Percentiles rank a stretch among this genome's conserved stretches.
phyloP scores from a whole-genome alignment of 2,329 filamentous ascomycete species.

The Cephalotrichum gorgonifer region DNA sequence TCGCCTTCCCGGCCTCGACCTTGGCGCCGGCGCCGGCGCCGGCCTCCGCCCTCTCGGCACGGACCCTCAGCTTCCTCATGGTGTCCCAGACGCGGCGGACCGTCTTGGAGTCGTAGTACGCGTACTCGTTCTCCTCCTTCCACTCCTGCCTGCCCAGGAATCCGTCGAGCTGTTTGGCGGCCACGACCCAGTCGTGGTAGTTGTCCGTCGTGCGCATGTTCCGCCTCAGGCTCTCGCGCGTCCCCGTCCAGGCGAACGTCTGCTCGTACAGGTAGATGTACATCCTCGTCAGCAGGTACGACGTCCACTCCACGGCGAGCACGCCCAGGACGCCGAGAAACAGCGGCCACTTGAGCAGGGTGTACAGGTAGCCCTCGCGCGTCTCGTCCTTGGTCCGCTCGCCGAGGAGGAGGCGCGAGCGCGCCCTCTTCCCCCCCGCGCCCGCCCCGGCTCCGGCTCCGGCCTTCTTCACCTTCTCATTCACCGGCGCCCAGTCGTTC shows the following conservation, averaged over 20 bases:
- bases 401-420: conserved; percentile 26
- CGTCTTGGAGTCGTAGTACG: conserved; percentile 82
- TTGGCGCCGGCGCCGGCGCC: conserved; percentile 17
- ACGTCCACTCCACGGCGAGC: conserved; percentile 21
- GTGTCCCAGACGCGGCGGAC: conserved; percentile 68
- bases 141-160: conserved; percentile 74
- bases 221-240: conserved; percentile 58
- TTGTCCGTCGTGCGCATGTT: conserved; percentile 61
- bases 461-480: conserved; percentile 50
- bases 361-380: conserved; percentile 84
- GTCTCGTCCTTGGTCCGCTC: conserved; percentile 78
- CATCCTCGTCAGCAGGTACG: conserved; percentile 71
- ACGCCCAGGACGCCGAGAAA: conserved; percentile 45
- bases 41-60: conserved; percentile 40
- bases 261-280: conserved; percentile 94
- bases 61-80: conserved; percentile 53
- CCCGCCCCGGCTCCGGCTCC: conserved; percentile 15
- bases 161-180: conserved; percentile 67
- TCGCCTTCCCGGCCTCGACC: conserved; percentile 30
- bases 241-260: conserved; percentile 79
- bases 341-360: conserved; percentile 84
- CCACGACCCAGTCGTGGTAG: conserved; percentile 75
- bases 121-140: conserved; percentile 68
- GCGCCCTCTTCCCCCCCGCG: conserved; percentile 20
- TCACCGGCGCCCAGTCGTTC: conserved; percentile 91